A percentile compares a stretch with the other conserved stretches of the same genome.
These are phyloP conservation scores for Cladobotryum mycophilum DNA, from an alignment of 2,329 filamentous ascomycete genomes.

Conservation along the genomic window DNA sequence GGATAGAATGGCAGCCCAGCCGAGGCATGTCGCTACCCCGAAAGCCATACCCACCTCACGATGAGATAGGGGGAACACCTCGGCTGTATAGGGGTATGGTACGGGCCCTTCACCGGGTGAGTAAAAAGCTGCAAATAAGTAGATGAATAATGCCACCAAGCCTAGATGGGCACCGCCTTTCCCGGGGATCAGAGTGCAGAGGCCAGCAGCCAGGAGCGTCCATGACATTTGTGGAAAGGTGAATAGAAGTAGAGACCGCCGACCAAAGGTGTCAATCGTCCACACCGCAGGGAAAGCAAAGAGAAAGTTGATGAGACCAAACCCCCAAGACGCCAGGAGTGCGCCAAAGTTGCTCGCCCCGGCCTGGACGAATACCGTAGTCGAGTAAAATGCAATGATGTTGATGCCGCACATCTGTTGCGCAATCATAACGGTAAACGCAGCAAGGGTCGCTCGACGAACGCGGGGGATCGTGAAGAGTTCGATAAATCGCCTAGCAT, in stretches of 20 bases:
- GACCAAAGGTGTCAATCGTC: slow-evolving; percentile 53
- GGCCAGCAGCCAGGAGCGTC: slow-evolving; percentile 34
- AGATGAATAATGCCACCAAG: slow-evolving; percentile 52
- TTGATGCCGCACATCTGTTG: slow-evolving; percentile 68
- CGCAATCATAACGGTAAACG: slow-evolving; percentile 73
- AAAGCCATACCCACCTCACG: slow-evolving; percentile 67
- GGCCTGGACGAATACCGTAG: slow-evolving; percentile 53
- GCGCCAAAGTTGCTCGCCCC: slow-evolving; percentile 51
- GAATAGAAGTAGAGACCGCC: slow-evolving; percentile 42
- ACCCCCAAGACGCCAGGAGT: slow-evolving; percentile 52
- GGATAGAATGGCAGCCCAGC: slow-evolving; percentile 54
- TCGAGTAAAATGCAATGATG: slow-evolving; percentile 71
- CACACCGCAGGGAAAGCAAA: slow-evolving; percentile 54
- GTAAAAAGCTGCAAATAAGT: slow-evolving; percentile 47
- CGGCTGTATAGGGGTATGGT: slow-evolving; percentile 62
- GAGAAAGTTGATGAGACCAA: slow-evolving; percentile 52
- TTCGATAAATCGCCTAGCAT: slow-evolving; percentile 56
- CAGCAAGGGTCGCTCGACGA: slow-evolving; percentile 66
- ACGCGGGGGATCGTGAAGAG: slow-evolving; percentile 64
- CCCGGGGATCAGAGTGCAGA: slow-evolving; percentile 47
- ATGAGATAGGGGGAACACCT: slow-evolving; percentile 65
- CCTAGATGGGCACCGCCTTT: slow-evolving; percentile 26
- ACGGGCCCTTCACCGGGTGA: slow-evolving; percentile 57
- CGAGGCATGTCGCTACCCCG: slow-evolving; percentile 59
- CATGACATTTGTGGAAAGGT: slow-evolving; percentile 39